Evolutionary conservation across 352 stramenopile genomes (phyloP).

Genomic region (Pythium brachiatum): DNA sequence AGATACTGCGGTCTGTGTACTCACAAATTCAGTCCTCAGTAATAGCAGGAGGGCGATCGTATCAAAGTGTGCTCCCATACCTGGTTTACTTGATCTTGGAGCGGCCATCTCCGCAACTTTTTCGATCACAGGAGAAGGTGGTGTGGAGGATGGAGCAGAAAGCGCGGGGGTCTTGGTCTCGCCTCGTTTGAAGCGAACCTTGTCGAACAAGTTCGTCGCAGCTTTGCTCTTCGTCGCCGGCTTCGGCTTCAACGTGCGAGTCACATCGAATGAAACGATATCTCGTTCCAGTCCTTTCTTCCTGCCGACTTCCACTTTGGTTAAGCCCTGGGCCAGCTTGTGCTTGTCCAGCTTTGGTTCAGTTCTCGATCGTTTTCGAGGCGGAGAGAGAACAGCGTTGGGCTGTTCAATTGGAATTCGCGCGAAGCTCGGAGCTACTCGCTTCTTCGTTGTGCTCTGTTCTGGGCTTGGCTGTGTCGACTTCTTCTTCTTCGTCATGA

Average conservation of each 20-base stretch:
- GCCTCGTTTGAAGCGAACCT: constrained; percentile 16
- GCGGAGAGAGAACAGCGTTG: background rate
- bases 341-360: background rate
- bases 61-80: background rate
- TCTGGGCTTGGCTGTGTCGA: background rate
- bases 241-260: background rate
- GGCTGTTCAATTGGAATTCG: background rate
- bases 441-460: background rate
- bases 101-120: background rate
- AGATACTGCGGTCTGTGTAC: background rate
- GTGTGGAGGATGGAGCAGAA: background rate
- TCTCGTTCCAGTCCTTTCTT: background rate
- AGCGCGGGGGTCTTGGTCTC: background rate
- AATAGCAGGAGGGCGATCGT: background rate
- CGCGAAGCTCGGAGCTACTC: background rate
- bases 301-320: background rate
- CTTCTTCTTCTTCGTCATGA: constrained; percentile 18
- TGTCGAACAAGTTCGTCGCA: constrained; percentile 10
- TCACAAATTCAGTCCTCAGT: background rate
- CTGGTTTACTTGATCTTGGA: background rate
- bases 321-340: background rate
- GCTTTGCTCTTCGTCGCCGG: background rate
- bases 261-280: background rate
- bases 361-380: background rate
- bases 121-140: background rate